Evolutionary conservation across 768 basidiomycete species (phyloP).

Genomic region (Leccinum longicurvipes): DNA sequence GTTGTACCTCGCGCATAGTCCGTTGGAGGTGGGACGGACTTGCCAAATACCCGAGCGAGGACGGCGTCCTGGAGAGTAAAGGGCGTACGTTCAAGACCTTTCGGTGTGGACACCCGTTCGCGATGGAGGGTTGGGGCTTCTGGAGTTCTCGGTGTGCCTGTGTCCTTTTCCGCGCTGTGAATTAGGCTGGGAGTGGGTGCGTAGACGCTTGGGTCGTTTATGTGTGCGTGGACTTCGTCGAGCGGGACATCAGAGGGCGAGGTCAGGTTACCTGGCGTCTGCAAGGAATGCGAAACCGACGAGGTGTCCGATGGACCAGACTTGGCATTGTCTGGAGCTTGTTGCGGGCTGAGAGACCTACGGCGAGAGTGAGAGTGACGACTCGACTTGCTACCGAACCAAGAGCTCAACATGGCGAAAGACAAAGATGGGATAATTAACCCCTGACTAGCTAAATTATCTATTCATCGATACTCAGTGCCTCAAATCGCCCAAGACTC

Average conservation of each 20-base stretch:
- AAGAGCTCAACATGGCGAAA: conserved; percentile 26
- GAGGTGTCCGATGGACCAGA: conserved; percentile 9
- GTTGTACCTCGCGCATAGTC: background rate
- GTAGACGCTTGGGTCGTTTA: conserved; percentile 26
- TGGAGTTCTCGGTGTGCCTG: conserved; percentile 8
- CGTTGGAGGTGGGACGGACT: conserved; percentile 1
- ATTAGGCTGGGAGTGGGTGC: conserved; percentile 15
- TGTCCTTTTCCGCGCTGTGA: conserved; percentile 12
- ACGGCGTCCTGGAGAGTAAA: conserved; percentile 63
- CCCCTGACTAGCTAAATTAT: conserved; percentile 6
- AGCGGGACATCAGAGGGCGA: conserved; percentile 20
- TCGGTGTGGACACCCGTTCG: background rate
- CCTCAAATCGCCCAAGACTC: conserved; percentile 29
- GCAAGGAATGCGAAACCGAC: conserved; percentile 14
- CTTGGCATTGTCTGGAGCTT: background rate
- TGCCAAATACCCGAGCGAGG: conserved; percentile 42
- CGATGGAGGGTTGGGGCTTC: background rate
- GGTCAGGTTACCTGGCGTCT: conserved; percentile 8
- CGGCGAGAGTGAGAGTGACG: conserved; percentile 16
- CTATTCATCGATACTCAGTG: conserved; percentile 27
- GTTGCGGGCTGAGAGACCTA: background rate
- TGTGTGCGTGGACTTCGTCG: conserved; percentile 23
- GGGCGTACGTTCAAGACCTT: conserved; percentile 1
- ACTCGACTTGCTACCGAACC: conserved; percentile 31
- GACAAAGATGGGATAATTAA: conserved; percentile 8